Conservation (phyloP, 257 asterid genomes). For the Orobanche coerulescens region DNA sequence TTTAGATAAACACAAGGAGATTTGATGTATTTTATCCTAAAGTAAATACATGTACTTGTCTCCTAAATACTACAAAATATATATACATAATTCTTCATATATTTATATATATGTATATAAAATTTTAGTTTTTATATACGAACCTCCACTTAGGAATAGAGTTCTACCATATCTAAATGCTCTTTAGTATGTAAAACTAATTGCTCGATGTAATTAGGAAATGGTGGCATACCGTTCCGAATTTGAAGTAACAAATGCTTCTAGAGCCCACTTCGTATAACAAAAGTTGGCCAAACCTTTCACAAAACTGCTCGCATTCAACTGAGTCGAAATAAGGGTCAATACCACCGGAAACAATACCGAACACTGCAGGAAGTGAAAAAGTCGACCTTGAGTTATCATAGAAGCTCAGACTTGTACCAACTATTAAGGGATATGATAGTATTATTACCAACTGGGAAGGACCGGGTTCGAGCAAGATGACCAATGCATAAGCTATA, state of each 20-base stretch:
- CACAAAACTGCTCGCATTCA: slow-evolving; percentile 35
- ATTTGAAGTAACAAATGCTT: slow-evolving; percentile 80
- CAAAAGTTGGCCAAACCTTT: slow-evolving; percentile 45
- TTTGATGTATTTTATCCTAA: too few species aligned
- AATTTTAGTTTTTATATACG: too few species aligned
- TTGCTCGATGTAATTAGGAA: background rate
- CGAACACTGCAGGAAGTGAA: slow-evolving; percentile 45
- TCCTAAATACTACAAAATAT: too few species aligned
- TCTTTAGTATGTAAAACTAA: too few species aligned
- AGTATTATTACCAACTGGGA: slow-evolving; percentile 66
- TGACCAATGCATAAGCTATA: slow-evolving; percentile 70
- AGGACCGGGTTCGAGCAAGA: slow-evolving; percentile 88
- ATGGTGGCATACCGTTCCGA: slow-evolving; percentile 51
- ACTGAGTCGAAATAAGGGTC: slow-evolving; percentile 73
- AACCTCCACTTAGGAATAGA: too few species aligned
- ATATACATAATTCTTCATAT: too few species aligned
- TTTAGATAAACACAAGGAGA: too few species aligned
- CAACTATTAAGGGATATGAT: background rate
- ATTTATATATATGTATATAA: too few species aligned
- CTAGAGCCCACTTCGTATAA: slow-evolving; percentile 91
- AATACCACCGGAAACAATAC: slow-evolving; percentile 86
- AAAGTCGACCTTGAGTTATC: background rate
- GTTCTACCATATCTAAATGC: too few species aligned
- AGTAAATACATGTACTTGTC: too few species aligned
- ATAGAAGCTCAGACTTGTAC: background rate